These are phyloP conservation scores for Brassica hybrid DNA, from an alignment of 441 rosid species.

Conservation along the genomic window DNA sequence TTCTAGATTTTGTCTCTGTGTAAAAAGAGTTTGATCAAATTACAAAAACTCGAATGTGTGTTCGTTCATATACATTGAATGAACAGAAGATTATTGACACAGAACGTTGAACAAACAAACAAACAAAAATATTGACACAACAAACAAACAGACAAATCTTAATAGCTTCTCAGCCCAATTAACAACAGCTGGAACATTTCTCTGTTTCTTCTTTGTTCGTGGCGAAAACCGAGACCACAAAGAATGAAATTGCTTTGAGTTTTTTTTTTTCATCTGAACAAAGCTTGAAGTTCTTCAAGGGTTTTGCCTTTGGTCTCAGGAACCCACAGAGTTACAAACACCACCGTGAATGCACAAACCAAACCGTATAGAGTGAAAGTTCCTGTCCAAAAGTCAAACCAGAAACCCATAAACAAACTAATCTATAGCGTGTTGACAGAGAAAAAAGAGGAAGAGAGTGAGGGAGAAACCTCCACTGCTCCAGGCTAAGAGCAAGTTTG, in stretches of 20 bases:
- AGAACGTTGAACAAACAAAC: no score
- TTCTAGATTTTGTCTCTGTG: slow-evolving; percentile 1
- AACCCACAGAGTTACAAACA: slow-evolving; percentile 62
- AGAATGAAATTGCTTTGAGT: slow-evolving; percentile 15
- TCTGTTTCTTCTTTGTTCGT: slow-evolving; percentile 27
- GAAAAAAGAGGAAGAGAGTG: slow-evolving; percentile 34
- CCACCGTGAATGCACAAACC: slow-evolving; percentile 54
- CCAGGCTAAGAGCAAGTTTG: slow-evolving; percentile 74
- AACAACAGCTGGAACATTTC: slow-evolving; percentile 32
- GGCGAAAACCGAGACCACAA: slow-evolving; percentile 30
- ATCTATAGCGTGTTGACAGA: slow-evolving; percentile 6
- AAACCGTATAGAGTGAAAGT: slow-evolving; percentile 64
- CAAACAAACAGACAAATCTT: slow-evolving; percentile 38
- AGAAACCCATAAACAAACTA: slow-evolving; percentile 14
- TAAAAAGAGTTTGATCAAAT: no score
- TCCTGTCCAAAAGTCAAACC: slow-evolving; percentile 44
- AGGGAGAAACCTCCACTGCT: slow-evolving; percentile 61
- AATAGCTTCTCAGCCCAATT: slow-evolving; percentile 12
- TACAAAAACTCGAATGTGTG: no score
- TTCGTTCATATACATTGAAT: no score
- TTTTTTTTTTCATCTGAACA: slow-evolving; percentile 56
- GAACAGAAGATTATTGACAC: no score
- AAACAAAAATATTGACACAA: no score
- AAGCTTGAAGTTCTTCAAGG: slow-evolving; percentile 73
- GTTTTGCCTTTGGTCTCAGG: slow-evolving; percentile 84